Base-by-base conservation (phyloP, 352 stramenopile genomes). In the Globisporangium cystogenes region DNA sequence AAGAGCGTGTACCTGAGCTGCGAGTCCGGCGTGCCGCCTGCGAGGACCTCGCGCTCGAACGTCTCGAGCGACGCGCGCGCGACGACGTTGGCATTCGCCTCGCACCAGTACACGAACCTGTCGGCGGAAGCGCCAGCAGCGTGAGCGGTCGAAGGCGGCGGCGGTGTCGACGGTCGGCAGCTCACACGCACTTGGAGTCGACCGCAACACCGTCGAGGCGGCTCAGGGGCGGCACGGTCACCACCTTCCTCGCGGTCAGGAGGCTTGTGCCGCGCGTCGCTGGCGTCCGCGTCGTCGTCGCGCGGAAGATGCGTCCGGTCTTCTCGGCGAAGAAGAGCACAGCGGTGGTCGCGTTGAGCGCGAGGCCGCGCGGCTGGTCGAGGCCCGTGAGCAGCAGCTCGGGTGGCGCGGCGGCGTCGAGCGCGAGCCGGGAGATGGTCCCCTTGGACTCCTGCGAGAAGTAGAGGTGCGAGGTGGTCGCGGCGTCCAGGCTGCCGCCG, bases 251-350 rank as follows among this genome's bases (percentile, higher is more conserved):
- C 15, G 52, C 39, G 39, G 24, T 27, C 36, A 65, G 53, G 51
- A 72, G 18, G n/a, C n/a, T n/a, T n/a, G n/a, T n/a, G n/a, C n/a
- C n/a, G n/a, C n/a, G n/a, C n/a, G n/a, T n/a, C 5, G 26, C 26
- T 29, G 26, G 26, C 26, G 10, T n/a, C 2, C 4, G 20, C 40
- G 40, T 45, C 6, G 10, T 7, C 16, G 20, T 27, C 20, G 56
- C 56, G 29, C 70, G 48, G 49, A 74, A 84, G 50, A 87, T 73
- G 1, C 77, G 67, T 3, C 75, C 77, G 12, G 76, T 90, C 43
- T 87, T 88, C 61, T 88, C 76, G 0, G 80, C 82, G n/a, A 82
- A 86, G 61, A 76, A 90, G 2, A 90, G 50, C 4, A 54, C 72
- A 18, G 71, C 39, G 21, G 62, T 65, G 1, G 16, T 14, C 0